Percentiles rank a stretch among this genome's conserved stretches.
Evolutionary conservation across 371 early-diverging fungal genomes (phyloP).

Genomic region (Mortierella sp.): DNA sequence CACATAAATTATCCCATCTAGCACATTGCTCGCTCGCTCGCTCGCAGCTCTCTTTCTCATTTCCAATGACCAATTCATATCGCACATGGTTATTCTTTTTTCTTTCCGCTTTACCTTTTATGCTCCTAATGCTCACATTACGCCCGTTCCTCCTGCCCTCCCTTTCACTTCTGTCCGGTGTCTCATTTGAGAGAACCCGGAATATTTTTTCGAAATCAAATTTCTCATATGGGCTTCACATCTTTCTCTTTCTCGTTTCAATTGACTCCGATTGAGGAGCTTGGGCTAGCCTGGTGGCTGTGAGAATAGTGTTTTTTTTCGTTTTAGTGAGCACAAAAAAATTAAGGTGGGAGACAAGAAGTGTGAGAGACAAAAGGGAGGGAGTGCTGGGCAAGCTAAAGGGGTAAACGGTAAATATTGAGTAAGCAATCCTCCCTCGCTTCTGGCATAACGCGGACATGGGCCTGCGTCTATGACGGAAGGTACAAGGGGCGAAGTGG

Average conservation of each 20-base stretch:
- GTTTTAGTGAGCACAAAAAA: conserved; percentile 5
- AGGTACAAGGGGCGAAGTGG: not conserved
- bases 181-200: not conserved
- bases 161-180: not conserved
- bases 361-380: too few species aligned
- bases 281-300: conserved; percentile 10
- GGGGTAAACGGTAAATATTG: not conserved
- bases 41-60: not conserved
- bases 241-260: not conserved
- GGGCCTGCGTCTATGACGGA: not conserved
- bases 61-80: not conserved
- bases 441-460: not conserved
- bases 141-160: not conserved
- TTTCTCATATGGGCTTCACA: not conserved
- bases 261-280: not conserved
- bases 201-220: not conserved
- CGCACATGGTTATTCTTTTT: not conserved
- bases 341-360: not conserved
- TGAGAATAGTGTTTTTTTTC: not conserved
- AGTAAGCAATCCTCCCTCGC: not conserved
- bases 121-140: not conserved
- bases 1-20: not conserved
- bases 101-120: not conserved
- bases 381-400: too few species aligned
- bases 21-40: not conserved